phyloP scores from a whole-genome alignment of 2,329 filamentous ascomycete genomes.

The Meredithiella fracta region DNA sequence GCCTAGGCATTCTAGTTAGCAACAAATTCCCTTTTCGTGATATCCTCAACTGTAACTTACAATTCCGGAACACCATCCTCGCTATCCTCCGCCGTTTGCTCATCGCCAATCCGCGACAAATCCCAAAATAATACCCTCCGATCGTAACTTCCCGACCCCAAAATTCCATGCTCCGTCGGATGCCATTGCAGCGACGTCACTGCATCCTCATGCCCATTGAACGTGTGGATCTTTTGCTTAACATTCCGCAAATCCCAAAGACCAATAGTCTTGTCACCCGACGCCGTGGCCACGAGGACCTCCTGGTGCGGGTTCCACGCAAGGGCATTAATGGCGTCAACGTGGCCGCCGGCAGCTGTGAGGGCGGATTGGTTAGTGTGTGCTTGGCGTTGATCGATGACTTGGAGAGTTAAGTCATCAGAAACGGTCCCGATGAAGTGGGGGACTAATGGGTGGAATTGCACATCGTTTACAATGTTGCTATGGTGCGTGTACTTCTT shows the following conservation, averaged over 20 bases:
- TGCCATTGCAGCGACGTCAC: conserved; percentile 94
- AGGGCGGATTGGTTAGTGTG: conserved; percentile 52
- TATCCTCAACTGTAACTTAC: conserved; percentile 34
- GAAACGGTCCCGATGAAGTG: conserved; percentile 84
- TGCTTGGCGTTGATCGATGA: conserved; percentile 65
- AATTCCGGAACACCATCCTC: conserved; percentile 91
- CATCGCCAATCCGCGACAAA: conserved; percentile 74
- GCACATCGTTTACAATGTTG: conserved; percentile 89
- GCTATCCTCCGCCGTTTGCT: conserved; percentile 85
- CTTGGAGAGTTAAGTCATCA: conserved; percentile 83
- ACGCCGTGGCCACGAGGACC: conserved; percentile 77
- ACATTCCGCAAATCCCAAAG: conserved; percentile 91
- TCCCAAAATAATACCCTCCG: conserved; percentile 95
- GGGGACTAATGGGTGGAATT: conserved; percentile 77
- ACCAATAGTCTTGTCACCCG: conserved; percentile 85
- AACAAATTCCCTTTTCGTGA: not conserved
- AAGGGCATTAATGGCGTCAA: conserved; percentile 87
- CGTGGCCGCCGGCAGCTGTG: conserved; percentile 57
- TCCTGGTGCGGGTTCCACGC: conserved; percentile 90
- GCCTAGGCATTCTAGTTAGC: conserved; percentile 27
- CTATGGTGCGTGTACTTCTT: conserved; percentile 75
- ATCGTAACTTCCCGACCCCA: conserved; percentile 86
- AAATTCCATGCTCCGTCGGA: conserved; percentile 70
- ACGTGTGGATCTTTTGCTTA: conserved; percentile 73
- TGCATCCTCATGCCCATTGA: conserved; percentile 75